phyloP scores from a whole-genome alignment of 2,329 filamentous ascomycete genomes.

The Colletotrichum spinosum region DNA sequence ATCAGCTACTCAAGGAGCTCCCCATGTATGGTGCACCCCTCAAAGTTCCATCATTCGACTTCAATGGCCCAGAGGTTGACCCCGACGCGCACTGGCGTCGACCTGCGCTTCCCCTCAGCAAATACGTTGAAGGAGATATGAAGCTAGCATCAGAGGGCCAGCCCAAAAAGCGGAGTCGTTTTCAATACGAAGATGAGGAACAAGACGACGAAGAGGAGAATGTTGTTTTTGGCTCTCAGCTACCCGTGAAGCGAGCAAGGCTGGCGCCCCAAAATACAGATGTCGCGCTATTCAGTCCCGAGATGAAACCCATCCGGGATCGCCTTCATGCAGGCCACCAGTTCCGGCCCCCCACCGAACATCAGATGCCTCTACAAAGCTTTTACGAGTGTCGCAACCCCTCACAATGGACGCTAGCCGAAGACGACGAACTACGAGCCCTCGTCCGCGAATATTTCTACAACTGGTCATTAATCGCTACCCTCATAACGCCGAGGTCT shows the following conservation, averaged over 20 bases:
- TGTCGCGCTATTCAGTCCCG: slow-evolving; percentile 88
- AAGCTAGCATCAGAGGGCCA: slow-evolving; percentile 74
- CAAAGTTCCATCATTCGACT: slow-evolving; percentile 67
- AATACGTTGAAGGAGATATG: slow-evolving; percentile 86
- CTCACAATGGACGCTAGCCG: slow-evolving; percentile 90
- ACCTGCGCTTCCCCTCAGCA: slow-evolving; percentile 85
- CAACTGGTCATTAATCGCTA: slow-evolving; percentile 96
- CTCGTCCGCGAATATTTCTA: slow-evolving; percentile 94
- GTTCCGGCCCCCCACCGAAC: slow-evolving; percentile 92
- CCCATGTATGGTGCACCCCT: slow-evolving; percentile 80
- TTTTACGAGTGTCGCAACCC: slow-evolving; percentile 91
- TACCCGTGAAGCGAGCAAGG: slow-evolving; percentile 46
- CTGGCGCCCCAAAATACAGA: slow-evolving; percentile 77
- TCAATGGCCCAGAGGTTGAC: slow-evolving; percentile 68
- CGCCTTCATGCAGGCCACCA: slow-evolving; percentile 91
- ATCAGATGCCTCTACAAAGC: slow-evolving; percentile 86
- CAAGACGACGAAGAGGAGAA: slow-evolving; percentile 67
- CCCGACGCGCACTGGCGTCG: slow-evolving; percentile 80
- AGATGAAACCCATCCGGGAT: slow-evolving; percentile 90
- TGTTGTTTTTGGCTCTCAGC: slow-evolving; percentile 49
- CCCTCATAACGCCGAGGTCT: slow-evolving; percentile 79
- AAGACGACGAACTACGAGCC: slow-evolving; percentile 89
- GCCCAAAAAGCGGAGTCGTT: slow-evolving; percentile 83
- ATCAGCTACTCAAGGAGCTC: slow-evolving; percentile 82
- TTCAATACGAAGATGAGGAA: slow-evolving; percentile 80